phyloP scores from a whole-genome alignment of 1,284 basidiomycete species.

The Papiliotrema fonsecae region DNA sequence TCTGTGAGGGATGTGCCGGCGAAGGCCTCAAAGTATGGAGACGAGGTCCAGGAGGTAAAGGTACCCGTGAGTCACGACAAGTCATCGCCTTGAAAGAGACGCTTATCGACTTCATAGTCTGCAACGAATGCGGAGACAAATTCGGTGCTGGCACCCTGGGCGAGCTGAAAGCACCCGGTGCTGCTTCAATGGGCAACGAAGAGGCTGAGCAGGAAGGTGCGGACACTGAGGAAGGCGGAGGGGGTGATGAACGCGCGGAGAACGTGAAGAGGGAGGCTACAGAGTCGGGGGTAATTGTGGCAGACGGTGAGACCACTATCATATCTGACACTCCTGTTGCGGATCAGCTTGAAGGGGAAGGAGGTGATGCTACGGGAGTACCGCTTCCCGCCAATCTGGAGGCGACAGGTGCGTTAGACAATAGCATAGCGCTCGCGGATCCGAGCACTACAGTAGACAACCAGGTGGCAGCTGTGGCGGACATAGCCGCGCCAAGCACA shows the following conservation, averaged over 20 bases:
- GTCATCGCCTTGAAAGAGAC: not conserved
- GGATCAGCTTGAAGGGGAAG: no score
- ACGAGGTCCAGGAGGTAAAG: conserved; percentile 33
- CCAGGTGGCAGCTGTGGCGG: no score
- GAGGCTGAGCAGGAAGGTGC: not conserved
- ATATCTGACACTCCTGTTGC: no score
- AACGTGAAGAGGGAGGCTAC: not conserved
- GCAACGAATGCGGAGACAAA: conserved; percentile 40
- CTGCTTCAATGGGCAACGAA: conserved; percentile 9
- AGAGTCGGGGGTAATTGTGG: not conserved
- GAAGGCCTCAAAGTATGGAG: conserved; percentile 38
- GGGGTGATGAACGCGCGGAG: not conserved
- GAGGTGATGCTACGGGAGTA: no score
- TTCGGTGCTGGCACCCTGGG: conserved; percentile 31
- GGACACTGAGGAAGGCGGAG: not conserved
- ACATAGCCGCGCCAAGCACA: no score
- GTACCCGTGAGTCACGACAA: conserved; percentile 32
- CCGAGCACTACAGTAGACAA: no score
- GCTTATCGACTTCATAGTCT: conserved; percentile 25
- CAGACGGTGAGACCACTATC: no score
- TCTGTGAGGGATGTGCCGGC: conserved; percentile 39
- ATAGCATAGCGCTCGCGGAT: no score
- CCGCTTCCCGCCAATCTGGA: no score
- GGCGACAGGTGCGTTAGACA: no score
- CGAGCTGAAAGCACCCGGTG: conserved; percentile 32